Conservation (phyloP, 306 rosid genomes). For the Luffa acutangula region DNA sequence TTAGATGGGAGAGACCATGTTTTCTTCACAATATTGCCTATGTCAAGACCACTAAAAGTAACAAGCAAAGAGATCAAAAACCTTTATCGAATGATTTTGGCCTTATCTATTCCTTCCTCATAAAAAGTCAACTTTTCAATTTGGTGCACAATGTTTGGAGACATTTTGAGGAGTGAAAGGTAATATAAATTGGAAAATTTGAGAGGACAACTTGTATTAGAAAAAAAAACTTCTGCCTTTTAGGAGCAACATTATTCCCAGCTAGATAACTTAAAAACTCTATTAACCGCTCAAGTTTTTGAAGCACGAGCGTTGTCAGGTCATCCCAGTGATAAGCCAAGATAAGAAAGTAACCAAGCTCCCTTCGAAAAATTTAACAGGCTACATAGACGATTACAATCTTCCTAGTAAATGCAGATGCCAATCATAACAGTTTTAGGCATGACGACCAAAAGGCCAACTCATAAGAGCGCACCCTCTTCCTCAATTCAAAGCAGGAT, state of each 20-base stretch:
- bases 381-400: not conserved
- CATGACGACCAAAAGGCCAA: not conserved
- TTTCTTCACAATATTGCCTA: not conserved
- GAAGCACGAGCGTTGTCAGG: not conserved
- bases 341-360: not conserved
- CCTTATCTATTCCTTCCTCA: not conserved
- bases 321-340: not conserved
- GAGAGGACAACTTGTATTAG: not conserved
- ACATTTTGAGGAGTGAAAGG: not conserved
- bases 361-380: not conserved
- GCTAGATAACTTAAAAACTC: not conserved
- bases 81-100: not conserved
- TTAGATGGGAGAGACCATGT: not conserved
- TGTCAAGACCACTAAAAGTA: not conserved
- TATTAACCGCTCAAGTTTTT: not conserved
- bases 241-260: not conserved
- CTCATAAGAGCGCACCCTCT: not conserved
- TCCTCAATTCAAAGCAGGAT: not conserved
- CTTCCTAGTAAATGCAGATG: not conserved
- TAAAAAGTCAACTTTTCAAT: not conserved
- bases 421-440: not conserved
- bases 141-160: not conserved
- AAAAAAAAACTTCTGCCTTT: not conserved
- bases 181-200: not conserved
- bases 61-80: not conserved